These are phyloP conservation scores for Akebia trifoliata DNA, from an alignment of 164 flowering plant species.

Conservation along the genomic window DNA sequence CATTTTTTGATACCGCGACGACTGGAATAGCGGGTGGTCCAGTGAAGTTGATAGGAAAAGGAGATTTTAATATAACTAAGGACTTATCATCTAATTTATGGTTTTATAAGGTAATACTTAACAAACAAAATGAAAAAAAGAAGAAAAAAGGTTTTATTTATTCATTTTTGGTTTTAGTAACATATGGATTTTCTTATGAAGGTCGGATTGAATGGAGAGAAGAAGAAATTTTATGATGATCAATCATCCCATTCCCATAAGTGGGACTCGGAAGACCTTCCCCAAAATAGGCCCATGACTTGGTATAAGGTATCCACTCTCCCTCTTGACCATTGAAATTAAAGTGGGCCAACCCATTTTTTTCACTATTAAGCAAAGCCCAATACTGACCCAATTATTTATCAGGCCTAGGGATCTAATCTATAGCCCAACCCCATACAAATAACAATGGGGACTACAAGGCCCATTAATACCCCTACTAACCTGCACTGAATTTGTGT, in stretches of 20 bases:
- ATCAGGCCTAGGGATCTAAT: too few relatives aligned
- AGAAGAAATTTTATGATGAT: conserved; percentile 14
- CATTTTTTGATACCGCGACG: conserved; percentile 28
- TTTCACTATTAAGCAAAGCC: too few relatives aligned
- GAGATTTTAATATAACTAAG: conserved; percentile 32
- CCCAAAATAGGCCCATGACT: conserved; percentile 31
- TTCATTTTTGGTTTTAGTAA: too few relatives aligned
- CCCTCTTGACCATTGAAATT: background rate
- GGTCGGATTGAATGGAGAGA: conserved; percentile 44
- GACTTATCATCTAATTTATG: conserved; percentile 46
- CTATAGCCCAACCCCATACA: too few relatives aligned
- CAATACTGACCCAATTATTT: too few relatives aligned
- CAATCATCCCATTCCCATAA: conserved; percentile 4
- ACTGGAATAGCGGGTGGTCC: conserved; percentile 50
- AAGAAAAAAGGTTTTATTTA: too few relatives aligned
- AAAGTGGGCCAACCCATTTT: background rate
- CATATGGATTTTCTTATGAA: background rate
- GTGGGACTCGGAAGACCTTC: conserved; percentile 33
- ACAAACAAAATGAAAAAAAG: background rate
- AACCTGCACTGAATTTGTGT: too few relatives aligned
- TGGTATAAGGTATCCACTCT: conserved; percentile 65
- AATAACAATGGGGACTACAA: too few relatives aligned
- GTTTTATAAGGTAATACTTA: conserved; percentile 33
- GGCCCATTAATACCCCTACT: too few relatives aligned
- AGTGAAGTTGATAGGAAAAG: conserved; percentile 36